A percentile compares a stretch with the other conserved stretches of the same genome.
These are phyloP conservation scores for Gillenia trifoliata DNA, from an alignment of 306 rosid species.

Conservation along the genomic window DNA sequence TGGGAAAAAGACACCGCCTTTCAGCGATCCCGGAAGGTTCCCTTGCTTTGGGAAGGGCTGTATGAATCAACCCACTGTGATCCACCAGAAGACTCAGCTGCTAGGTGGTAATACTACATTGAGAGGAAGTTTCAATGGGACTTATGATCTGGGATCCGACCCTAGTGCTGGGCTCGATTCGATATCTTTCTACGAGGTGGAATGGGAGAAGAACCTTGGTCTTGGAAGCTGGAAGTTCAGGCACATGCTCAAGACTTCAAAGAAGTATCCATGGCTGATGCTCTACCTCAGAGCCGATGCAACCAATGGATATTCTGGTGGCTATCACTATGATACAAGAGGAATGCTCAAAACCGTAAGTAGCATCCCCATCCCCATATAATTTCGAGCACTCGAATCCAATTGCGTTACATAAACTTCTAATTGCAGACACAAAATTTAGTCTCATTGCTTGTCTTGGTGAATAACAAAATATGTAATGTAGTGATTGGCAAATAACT, in stretches of 20 bases:
- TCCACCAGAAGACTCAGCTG: slow-evolving; percentile 44
- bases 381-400: not conserved
- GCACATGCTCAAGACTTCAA: slow-evolving; percentile 67
- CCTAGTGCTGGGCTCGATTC: slow-evolving; percentile 25
- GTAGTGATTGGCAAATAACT: not conserved
- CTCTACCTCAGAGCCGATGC: slow-evolving; percentile 85
- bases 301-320: slow-evolving; percentile 74
- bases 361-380: not conserved
- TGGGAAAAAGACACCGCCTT: slow-evolving; percentile 55
- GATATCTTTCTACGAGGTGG: slow-evolving; percentile 57
- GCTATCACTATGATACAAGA: slow-evolving; percentile 80
- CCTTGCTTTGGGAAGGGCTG: slow-evolving; percentile 80
- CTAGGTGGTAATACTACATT: slow-evolving; percentile 22
- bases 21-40: slow-evolving; percentile 39
- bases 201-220: slow-evolving; percentile 71
- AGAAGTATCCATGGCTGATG: slow-evolving; percentile 84
- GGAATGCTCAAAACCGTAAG: slow-evolving; percentile 80
- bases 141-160: slow-evolving; percentile 52
- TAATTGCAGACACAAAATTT: no score
- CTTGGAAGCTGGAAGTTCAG: slow-evolving; percentile 71
- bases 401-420: not conserved
- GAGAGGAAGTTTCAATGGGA: slow-evolving; percentile 62
- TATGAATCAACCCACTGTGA: slow-evolving; percentile 68
- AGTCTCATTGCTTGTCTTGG: not conserved
- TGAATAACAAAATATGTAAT: not conserved